Conservation (phyloP, 164 flowering plant genomes). For the Malania oleifera region DNA sequence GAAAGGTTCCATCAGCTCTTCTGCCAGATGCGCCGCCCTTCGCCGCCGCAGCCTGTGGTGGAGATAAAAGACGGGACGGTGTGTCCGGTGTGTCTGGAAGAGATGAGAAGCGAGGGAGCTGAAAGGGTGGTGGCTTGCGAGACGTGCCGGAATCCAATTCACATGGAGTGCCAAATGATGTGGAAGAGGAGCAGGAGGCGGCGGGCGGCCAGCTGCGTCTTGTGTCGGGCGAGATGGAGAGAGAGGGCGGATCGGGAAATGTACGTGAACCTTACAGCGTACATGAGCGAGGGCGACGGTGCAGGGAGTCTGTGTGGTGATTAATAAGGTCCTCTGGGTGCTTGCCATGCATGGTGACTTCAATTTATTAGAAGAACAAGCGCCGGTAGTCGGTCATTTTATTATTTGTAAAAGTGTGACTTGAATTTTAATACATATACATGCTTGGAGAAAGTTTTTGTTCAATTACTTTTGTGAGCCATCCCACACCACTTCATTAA, state of each 20-base stretch:
- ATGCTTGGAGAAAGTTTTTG: too few relatives aligned
- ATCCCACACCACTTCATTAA: too few relatives aligned
- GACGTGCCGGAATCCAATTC: slow-evolving; percentile 63
- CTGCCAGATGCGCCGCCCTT: slow-evolving; percentile 8
- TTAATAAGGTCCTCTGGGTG: slow-evolving; percentile 8
- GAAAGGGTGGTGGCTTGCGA: slow-evolving; percentile 53
- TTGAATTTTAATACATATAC: too few relatives aligned
- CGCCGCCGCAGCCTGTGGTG: not conserved
- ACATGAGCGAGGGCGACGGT: slow-evolving; percentile 30
- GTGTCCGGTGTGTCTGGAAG: slow-evolving; percentile 87
- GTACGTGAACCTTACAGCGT: slow-evolving; percentile 71
- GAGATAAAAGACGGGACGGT: slow-evolving; percentile 34
- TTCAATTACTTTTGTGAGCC: too few relatives aligned
- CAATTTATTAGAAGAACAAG: too few relatives aligned
- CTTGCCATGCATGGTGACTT: too few relatives aligned
- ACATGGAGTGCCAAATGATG: slow-evolving; percentile 57
- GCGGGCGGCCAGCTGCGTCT: slow-evolving; percentile 58
- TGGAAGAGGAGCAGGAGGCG: slow-evolving; percentile 79
- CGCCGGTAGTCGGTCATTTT: too few relatives aligned
- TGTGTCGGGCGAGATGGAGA: slow-evolving; percentile 84
- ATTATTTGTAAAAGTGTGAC: too few relatives aligned
- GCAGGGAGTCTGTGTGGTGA: slow-evolving; percentile 18
- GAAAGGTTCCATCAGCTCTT: slow-evolving; percentile 54
- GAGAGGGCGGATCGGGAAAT: slow-evolving; percentile 35
- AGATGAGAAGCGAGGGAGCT: slow-evolving; percentile 40